Base-by-base conservation (phyloP, 768 basidiomycete genomes). In the Russula abietina region DNA sequence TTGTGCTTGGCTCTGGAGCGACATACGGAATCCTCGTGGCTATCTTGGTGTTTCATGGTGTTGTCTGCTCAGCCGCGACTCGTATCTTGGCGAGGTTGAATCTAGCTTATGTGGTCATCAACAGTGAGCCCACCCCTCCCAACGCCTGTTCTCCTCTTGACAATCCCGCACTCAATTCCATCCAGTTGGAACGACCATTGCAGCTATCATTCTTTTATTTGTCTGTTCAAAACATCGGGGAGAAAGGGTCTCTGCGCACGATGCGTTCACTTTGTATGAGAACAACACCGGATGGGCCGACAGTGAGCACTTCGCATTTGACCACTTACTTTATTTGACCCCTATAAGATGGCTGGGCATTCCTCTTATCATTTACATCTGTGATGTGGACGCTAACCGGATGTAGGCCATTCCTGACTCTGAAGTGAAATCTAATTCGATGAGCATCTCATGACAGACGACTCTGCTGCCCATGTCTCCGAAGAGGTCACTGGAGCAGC, bases 361-460 rank as follows among this genome's bases (percentile, higher is more conserved):
- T 89, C 71, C 75, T 88, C 65, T 70, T 89, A 50, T 79, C 88
- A 0, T 88, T 89, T 69, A 87, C 86, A 0, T 77, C 88, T 1
- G 85, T 87, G 0, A 89, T 89, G 88, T 89, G 87, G 87, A 88
- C 86, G 3, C 73, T 89, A 59, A 89, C 88, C 2, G 88, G 87
- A 64, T 89, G 87, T 88, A 59, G 67, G 85, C 72, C 28, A 6
- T 45, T 48, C 24, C 38, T 19, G 6, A 10, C 17, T 50, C 64
- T 3, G 4, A 4, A 26, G 52, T 22, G 17, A 19, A 22, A 36
- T 32, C 43, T 60, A 26, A 32, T 17, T n/a, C 24, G 65, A 62
- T 55, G 46, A 64, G 16, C 12, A 24, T 43, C 22, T 33, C 28
- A 54, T 28, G 41, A 14, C 65, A 88, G 87, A 89, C 65, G 87